phyloP scores from a whole-genome alignment of 2,329 filamentous ascomycete genomes.

The Torrubiellomyces zombiae region DNA sequence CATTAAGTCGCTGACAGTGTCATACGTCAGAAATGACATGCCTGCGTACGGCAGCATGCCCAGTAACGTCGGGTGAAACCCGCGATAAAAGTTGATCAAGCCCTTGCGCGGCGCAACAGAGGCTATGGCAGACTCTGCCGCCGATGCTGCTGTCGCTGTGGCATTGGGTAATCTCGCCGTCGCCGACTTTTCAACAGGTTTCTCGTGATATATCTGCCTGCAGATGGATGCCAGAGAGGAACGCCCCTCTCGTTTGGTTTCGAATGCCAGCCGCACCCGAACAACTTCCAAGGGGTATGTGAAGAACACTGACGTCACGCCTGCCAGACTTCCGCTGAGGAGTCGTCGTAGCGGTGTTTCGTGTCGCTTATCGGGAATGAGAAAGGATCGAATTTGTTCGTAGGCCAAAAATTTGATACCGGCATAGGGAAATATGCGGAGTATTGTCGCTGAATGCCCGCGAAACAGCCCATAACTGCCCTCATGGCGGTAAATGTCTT shows the following conservation, averaged over 20 bases:
- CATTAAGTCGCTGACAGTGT: slow-evolving; percentile 72
- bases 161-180: slow-evolving; percentile 13
- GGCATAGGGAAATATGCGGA: slow-evolving; percentile 93
- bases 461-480: slow-evolving; percentile 69
- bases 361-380: slow-evolving; percentile 56
- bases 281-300: slow-evolving; percentile 93
- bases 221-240: slow-evolving; percentile 64
- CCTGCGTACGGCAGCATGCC: slow-evolving; percentile 97
- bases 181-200: slow-evolving; percentile 23
- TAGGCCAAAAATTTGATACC: slow-evolving; percentile 97
- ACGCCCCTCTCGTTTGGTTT: slow-evolving; percentile 61
- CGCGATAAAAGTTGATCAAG: slow-evolving; percentile 82
- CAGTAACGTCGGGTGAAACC: slow-evolving; percentile 75
- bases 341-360: slow-evolving; percentile 71
- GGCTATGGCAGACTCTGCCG: slow-evolving; percentile 24
- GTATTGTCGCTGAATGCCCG: slow-evolving; percentile 82
- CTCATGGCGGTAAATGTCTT: slow-evolving; percentile 63
- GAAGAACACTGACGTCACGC: slow-evolving; percentile 83
- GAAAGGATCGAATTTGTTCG: slow-evolving; percentile 71
- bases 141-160: slow-evolving; percentile 14
- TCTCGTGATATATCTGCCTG: slow-evolving; percentile 72
- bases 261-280: slow-evolving; percentile 81
- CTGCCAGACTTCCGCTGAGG: slow-evolving; percentile 56
- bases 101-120: slow-evolving; percentile 45
- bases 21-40: slow-evolving; percentile 88